Conservation (phyloP, 352 stramenopile genomes). For the Pythium aquatile region DNA sequence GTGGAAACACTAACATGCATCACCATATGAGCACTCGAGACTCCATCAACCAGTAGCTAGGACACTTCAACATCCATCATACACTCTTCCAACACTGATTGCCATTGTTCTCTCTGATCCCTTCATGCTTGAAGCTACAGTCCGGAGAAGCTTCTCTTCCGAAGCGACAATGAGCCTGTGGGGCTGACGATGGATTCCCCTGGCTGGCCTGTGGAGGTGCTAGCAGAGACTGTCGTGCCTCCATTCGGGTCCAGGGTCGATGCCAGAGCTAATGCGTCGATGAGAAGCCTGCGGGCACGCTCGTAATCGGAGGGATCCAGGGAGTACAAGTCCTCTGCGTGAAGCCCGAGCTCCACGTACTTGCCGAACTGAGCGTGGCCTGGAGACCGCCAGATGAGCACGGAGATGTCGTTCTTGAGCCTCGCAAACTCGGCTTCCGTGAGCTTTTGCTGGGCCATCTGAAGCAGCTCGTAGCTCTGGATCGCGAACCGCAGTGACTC, state of each 20-base stretch:
- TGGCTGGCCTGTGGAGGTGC: background rate
- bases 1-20: conserved; percentile 59
- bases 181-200: background rate
- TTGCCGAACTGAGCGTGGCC: conserved; percentile 56
- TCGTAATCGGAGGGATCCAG: conserved; percentile 71
- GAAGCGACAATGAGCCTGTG: background rate
- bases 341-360: conserved; percentile 16
- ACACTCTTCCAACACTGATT: background rate
- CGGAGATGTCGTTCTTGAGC: conserved; percentile 47
- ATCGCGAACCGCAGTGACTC: conserved; percentile 67
- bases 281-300: conserved; percentile 49
- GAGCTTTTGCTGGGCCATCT: conserved; percentile 42
- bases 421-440: conserved; percentile 43
- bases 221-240: background rate
- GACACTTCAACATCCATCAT: background rate
- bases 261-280: conserved; percentile 52
- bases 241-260: conserved; percentile 12
- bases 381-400: conserved; percentile 58
- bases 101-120: background rate
- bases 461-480: conserved; percentile 64
- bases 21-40: conserved; percentile 30
- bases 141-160: conserved; percentile 17
- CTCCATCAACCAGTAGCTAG: background rate
- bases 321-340: conserved; percentile 59
- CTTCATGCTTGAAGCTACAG: background rate